Evolutionary conservation across 768 basidiomycete species (phyloP).

Genomic region (Boletus sensibilis): DNA sequence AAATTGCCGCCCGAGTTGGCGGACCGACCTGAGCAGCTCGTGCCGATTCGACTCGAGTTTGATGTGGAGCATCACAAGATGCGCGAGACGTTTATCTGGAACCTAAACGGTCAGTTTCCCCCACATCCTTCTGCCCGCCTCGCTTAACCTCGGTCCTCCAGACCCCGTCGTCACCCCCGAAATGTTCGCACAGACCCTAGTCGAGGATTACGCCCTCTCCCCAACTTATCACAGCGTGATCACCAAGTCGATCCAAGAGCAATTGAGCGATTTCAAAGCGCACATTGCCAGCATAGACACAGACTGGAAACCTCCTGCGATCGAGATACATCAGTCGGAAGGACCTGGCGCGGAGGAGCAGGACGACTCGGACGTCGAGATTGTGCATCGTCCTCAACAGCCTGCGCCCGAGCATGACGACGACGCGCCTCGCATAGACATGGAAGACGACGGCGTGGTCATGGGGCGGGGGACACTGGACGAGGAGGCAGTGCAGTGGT

Average conservation of each 20-base stretch:
- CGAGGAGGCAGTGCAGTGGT: conserved; percentile 56
- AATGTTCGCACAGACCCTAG: conserved; percentile 82
- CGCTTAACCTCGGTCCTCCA: conserved; percentile 29
- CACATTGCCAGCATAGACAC: conserved; percentile 59
- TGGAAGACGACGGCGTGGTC: conserved; percentile 23
- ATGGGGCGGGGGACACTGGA: conserved; percentile 44
- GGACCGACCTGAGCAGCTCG: conserved; percentile 73
- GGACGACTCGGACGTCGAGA: conserved; percentile 30
- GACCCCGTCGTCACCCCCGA: conserved; percentile 91
- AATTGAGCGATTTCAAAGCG: conserved; percentile 75
- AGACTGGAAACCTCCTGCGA: conserved; percentile 31
- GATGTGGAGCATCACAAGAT: conserved; percentile 93
- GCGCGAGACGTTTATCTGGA: conserved; percentile 97
- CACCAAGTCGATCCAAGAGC: conserved; percentile 82
- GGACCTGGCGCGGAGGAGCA: conserved; percentile 27
- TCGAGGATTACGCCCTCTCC: conserved; percentile 86
- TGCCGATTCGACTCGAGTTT: conserved; percentile 94
- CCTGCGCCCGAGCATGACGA: conserved; percentile 20
- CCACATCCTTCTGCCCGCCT: background rate
- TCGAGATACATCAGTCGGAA: conserved; percentile 25
- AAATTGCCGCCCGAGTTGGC: conserved; percentile 55
- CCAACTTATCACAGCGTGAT: conserved; percentile 64
- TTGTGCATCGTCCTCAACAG: conserved; percentile 14
- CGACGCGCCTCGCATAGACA: conserved; percentile 21
- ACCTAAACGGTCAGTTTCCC: conserved; percentile 73